Evolutionary conservation across 2,329 filamentous ascomycete genomes (phyloP).

Genomic region (Aspergillus neoniger): DNA sequence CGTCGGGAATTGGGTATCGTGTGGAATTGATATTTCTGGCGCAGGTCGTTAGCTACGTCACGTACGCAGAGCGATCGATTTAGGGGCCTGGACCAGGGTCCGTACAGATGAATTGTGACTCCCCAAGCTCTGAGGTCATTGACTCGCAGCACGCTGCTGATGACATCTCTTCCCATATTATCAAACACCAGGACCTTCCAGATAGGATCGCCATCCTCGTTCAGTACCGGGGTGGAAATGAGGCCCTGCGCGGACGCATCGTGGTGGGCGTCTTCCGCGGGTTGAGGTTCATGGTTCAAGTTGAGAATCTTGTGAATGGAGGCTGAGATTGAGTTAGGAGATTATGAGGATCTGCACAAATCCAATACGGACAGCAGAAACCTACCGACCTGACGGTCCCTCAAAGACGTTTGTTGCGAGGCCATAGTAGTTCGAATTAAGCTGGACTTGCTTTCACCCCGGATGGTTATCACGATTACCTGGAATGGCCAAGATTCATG

Average conservation of each 20-base stretch:
- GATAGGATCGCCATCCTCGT: conserved; percentile 85
- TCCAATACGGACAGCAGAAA: conserved; percentile 18
- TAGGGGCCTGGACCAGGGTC: conserved; percentile 17
- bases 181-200: conserved; percentile 99
- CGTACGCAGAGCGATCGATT: neutral
- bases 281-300: conserved; percentile 72
- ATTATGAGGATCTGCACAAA: neutral
- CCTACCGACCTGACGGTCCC: conserved; percentile 73
- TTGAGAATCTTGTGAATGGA: conserved; percentile 96
- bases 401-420: conserved; percentile 59
- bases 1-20: conserved; percentile 90
- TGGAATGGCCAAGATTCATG: conserved; percentile 21
- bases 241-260: conserved; percentile 65
- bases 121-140: conserved; percentile 91
- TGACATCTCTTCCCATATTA: conserved; percentile 86
- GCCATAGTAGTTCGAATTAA: conserved; percentile 50
- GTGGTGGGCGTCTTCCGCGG: conserved; percentile 58
- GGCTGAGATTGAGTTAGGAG: conserved; percentile 54
- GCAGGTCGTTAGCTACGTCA: conserved; percentile 19
- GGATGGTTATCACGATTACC: conserved; percentile 19
- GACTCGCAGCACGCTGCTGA: conserved; percentile 91
- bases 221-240: conserved; percentile 74
- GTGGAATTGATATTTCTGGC: conserved; percentile 71
- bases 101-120: conserved; percentile 92
- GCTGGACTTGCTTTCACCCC: conserved; percentile 16